These are phyloP conservation scores for Beauveria scarabaeidicola DNA, from an alignment of 2,329 filamentous ascomycete species.

Conservation along the genomic window DNA sequence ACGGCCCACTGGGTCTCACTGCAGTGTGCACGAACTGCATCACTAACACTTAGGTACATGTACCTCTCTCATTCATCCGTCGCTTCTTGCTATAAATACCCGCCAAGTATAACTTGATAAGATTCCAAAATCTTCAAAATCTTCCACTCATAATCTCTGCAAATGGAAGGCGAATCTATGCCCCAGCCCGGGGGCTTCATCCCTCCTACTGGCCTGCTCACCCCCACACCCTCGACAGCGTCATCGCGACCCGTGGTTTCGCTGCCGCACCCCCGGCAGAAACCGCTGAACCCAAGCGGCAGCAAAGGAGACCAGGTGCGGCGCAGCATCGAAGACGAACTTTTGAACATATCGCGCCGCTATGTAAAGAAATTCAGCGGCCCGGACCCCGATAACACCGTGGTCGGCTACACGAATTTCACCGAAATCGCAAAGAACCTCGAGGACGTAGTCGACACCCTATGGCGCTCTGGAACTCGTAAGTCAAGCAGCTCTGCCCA, in stretches of 20 bases:
- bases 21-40: not conserved
- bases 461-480: constrained; percentile 87
- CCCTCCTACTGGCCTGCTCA: constrained; percentile 37
- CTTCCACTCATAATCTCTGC: not conserved
- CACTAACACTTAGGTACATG: constrained; percentile 6
- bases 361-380: constrained; percentile 52
- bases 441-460: constrained; percentile 64
- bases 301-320: constrained; percentile 52
- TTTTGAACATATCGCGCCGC: constrained; percentile 46
- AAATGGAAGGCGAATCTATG: constrained; percentile 19
- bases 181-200: constrained; percentile 43
- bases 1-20: not conserved
- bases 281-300: constrained; percentile 45
- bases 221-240: constrained; percentile 44
- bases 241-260: constrained; percentile 31
- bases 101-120: not conserved
- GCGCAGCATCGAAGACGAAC: constrained; percentile 45
- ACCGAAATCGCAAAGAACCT: constrained; percentile 65
- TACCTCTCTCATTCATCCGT: not conserved
- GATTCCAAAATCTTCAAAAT: not conserved
- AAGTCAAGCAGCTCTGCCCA: constrained; percentile 27
- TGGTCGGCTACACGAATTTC: constrained; percentile 51
- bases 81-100: not conserved
- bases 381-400: constrained; percentile 36
- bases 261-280: constrained; percentile 48